Evolutionary conservation across 306 rosid species (phyloP).

Genomic region (Glycine tomentella): DNA sequence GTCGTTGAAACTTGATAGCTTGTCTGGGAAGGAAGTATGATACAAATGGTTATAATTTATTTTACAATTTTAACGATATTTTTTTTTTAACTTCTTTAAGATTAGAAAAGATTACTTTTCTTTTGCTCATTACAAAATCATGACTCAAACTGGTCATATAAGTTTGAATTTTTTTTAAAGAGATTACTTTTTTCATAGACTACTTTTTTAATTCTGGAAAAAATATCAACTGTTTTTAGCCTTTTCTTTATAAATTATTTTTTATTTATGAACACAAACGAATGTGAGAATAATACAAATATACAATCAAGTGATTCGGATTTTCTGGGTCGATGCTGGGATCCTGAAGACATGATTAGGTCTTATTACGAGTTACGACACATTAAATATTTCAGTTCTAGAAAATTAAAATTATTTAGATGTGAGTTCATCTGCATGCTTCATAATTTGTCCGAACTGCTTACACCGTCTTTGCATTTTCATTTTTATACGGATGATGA

Average conservation of each 20-base stretch:
- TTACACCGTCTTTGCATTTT: not conserved
- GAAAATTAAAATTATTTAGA: not conserved
- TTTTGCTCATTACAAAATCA: conserved; percentile 13
- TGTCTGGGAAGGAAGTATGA: not conserved
- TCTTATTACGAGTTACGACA: not conserved
- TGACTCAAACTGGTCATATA: not conserved
- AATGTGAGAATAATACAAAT: not conserved
- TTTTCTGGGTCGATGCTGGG: not conserved
- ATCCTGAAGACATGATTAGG: not conserved
- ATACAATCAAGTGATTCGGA: not conserved
- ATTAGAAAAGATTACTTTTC: not conserved
- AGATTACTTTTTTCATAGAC: not conserved
- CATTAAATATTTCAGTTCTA: not conserved
- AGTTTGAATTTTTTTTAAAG: not conserved
- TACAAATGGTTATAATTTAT: not conserved
- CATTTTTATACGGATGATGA: not conserved
- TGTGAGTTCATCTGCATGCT: not conserved
- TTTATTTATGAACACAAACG: not conserved
- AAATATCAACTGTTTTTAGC: not conserved
- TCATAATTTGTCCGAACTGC: not conserved
- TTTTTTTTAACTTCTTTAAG: not conserved
- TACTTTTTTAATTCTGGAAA: not conserved
- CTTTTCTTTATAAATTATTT: not conserved
- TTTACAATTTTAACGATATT: not conserved
- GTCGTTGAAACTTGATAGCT: conserved; percentile 10